phyloP scores from a whole-genome alignment of 1,139 yeast genomes.

The Yarrowia galli region DNA sequence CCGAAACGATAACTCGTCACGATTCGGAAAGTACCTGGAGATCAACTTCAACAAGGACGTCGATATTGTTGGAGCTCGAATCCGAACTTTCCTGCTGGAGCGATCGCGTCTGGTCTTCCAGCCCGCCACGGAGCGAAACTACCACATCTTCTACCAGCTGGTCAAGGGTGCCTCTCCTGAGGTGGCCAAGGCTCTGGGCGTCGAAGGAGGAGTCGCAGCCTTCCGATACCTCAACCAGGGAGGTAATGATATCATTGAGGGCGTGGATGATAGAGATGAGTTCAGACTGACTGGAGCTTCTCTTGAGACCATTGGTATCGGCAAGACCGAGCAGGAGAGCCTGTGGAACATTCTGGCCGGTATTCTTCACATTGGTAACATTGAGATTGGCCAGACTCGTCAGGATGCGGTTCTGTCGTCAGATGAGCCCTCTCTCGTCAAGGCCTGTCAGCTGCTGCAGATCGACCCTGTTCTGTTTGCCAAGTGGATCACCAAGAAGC shows the following conservation, averaged over 20 bases:
- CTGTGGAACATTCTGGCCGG: slow-evolving; percentile 87
- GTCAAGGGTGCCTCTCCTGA: slow-evolving; percentile 75
- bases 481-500: slow-evolving; percentile 94
- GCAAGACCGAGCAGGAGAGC: slow-evolving; percentile 63
- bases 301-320: slow-evolving; percentile 77
- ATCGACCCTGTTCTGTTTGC: slow-evolving; percentile 76
- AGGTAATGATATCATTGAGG: slow-evolving; percentile 72
- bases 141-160: slow-evolving; percentile 93
- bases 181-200: slow-evolving; percentile 64
- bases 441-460: slow-evolving; percentile 87
- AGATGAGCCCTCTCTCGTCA: slow-evolving; percentile 83
- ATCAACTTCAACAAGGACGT: slow-evolving; percentile 77
- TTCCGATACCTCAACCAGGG: slow-evolving; percentile 92
- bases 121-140: slow-evolving; percentile 86
- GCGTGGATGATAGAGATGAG: slow-evolving; percentile 83
- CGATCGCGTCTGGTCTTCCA: slow-evolving; percentile 95
- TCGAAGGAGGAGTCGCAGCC: slow-evolving; percentile 65
- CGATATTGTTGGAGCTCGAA: slow-evolving; percentile 90
- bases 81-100: slow-evolving; percentile 90
- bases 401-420: slow-evolving; percentile 82
- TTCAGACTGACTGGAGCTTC: slow-evolving; percentile 79
- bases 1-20: slow-evolving; percentile 94
- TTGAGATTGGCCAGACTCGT: slow-evolving; percentile 84
- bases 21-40: slow-evolving; percentile 96
- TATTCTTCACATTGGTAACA: slow-evolving; percentile 90